phyloP scores from a whole-genome alignment of 2,329 filamentous ascomycete species.

The Colletotrichum sp. region DNA sequence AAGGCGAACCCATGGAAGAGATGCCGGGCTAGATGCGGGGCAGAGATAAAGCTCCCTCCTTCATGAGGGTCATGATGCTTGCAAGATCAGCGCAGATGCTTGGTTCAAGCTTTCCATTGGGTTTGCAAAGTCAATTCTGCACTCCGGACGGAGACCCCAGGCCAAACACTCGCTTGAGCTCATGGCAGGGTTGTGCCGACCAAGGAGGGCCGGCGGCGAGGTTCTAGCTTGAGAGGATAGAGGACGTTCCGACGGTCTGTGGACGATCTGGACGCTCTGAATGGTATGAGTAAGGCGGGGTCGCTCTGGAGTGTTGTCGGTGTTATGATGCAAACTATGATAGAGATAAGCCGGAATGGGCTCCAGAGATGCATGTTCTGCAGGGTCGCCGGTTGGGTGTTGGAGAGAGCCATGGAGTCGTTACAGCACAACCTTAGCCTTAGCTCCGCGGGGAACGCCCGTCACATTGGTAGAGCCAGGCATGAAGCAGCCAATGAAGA shows the following conservation, averaged over 20 bases:
- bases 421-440: slow-evolving; percentile 1
- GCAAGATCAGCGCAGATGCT: slow-evolving; percentile 7
- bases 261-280: not conserved
- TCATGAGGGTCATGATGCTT: slow-evolving; percentile 8
- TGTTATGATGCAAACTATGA: slow-evolving; percentile 20
- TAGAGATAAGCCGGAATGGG: slow-evolving; percentile 21
- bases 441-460: slow-evolving; percentile 10
- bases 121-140: not conserved
- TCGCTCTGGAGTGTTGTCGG: not conserved
- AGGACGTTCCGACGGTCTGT: not conserved
- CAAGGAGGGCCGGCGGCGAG: not conserved
- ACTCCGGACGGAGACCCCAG: slow-evolving; percentile 1
- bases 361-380: slow-evolving; percentile 18
- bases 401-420: not conserved
- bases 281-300: slow-evolving; percentile 1
- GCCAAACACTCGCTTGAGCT: not conserved
- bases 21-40: slow-evolving; percentile 12
- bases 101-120: slow-evolving; percentile 6
- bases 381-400: slow-evolving; percentile 3
- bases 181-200: not conserved
- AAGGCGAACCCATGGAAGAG: slow-evolving; percentile 10
- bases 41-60: slow-evolving; percentile 20
- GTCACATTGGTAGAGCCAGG: not conserved
- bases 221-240: not conserved
- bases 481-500: not conserved